These are phyloP conservation scores for Phaeotremella skinneri DNA, from an alignment of 768 basidiomycete species.

Conservation along the genomic window DNA sequence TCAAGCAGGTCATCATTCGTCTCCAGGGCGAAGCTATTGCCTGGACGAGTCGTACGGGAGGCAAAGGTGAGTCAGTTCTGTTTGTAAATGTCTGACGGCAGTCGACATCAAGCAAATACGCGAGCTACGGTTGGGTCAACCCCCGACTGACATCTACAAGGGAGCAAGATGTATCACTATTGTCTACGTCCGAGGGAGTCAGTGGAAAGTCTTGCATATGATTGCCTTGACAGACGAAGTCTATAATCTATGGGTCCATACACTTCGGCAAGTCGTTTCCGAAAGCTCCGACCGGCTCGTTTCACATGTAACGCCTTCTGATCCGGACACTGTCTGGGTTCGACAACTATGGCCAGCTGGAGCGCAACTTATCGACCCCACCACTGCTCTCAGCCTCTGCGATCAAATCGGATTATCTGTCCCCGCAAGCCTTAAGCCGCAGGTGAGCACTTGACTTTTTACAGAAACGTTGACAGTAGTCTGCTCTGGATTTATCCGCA, in stretches of 20 bases:
- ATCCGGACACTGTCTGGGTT: constrained; percentile 44
- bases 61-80: constrained; percentile 23
- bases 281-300: constrained; percentile 36
- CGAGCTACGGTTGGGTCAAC: constrained; percentile 72
- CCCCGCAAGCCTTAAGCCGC: constrained; percentile 11
- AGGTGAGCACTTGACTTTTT: constrained; percentile 4
- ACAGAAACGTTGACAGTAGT: not conserved
- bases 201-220: constrained; percentile 77
- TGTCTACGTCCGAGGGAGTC: constrained; percentile 63
- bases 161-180: constrained; percentile 80
- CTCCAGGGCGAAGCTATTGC: constrained; percentile 65
- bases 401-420: constrained; percentile 33
- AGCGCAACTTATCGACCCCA: constrained; percentile 31
- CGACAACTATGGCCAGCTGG: constrained; percentile 45
- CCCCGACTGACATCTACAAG: constrained; percentile 57
- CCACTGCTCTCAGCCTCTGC: constrained; percentile 34
- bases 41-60: constrained; percentile 39
- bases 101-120: constrained; percentile 84
- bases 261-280: constrained; percentile 60
- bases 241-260: constrained; percentile 63
- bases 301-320: constrained; percentile 32
- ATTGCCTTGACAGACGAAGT: constrained; percentile 67
- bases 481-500: constrained; percentile 55
- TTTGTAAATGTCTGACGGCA: constrained; percentile 46
- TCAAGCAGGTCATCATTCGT: constrained; percentile 67